These are phyloP conservation scores for Pseudofabraea citricarpa DNA, from an alignment of 2,329 filamentous ascomycete genomes.

Conservation along the genomic window DNA sequence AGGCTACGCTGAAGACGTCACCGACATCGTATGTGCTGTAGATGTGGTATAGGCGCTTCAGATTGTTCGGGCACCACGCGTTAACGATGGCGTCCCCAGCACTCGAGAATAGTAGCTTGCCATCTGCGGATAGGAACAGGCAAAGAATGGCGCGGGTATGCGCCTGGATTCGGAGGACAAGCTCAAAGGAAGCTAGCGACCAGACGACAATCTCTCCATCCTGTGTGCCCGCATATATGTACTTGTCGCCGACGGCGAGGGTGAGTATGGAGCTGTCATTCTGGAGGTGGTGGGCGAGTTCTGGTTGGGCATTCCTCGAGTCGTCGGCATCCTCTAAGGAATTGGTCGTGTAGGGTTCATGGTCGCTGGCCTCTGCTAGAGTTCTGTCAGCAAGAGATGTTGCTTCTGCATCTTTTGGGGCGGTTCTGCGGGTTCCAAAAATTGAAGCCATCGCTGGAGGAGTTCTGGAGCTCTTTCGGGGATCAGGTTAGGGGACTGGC, in stretches of 20 bases:
- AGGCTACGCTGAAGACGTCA: slow-evolving; percentile 92
- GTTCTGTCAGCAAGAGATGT: background rate
- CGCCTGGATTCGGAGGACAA: slow-evolving; percentile 72
- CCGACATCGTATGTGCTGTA: slow-evolving; percentile 93
- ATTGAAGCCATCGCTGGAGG: slow-evolving; percentile 2
- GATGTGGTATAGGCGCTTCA: slow-evolving; percentile 78
- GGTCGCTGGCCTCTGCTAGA: background rate
- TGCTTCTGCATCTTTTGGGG: background rate
- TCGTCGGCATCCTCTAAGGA: background rate
- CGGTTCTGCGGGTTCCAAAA: background rate
- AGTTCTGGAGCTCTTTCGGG: background rate
- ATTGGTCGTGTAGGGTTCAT: slow-evolving; percentile 2
- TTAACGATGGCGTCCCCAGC: slow-evolving; percentile 93
- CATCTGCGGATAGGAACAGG: slow-evolving; percentile 72
- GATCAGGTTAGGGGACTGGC: background rate
- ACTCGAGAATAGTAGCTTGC: slow-evolving; percentile 77
- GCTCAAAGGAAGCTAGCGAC: slow-evolving; percentile 83
- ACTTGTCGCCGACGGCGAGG: slow-evolving; percentile 72
- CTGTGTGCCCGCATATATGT: slow-evolving; percentile 88
- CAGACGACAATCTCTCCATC: slow-evolving; percentile 90
- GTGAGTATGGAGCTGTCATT: slow-evolving; percentile 78
- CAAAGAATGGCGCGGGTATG: slow-evolving; percentile 90
- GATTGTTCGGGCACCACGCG: slow-evolving; percentile 78
- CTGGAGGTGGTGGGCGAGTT: slow-evolving; percentile 67
- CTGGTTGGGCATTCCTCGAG: slow-evolving; percentile 37